phyloP scores from a whole-genome alignment of 2,329 filamentous ascomycete genomes.

The Colletotrichum tabaci region DNA sequence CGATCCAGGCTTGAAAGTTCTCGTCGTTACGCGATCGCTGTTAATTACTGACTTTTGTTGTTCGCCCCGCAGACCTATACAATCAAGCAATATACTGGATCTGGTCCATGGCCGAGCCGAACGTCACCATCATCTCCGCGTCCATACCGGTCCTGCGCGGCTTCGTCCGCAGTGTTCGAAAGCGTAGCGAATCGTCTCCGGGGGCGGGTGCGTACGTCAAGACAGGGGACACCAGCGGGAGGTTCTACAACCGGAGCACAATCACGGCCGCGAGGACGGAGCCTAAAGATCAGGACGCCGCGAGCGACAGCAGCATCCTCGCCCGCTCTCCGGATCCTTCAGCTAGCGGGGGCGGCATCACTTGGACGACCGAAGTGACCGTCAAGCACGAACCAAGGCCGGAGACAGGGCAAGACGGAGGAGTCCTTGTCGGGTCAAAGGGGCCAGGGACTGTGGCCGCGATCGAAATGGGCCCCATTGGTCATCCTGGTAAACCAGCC shows the following conservation, averaged over 20 bases:
- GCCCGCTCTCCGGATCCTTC: too few species aligned
- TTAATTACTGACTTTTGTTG: not conserved
- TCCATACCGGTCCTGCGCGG: constrained; percentile 50
- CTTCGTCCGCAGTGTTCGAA: constrained; percentile 38
- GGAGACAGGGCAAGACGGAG: too few species aligned
- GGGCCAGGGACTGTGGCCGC: not conserved
- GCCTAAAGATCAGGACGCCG: too few species aligned
- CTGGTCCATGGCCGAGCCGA: constrained; percentile 48
- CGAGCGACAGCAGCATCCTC: too few species aligned
- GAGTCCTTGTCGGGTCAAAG: too few species aligned
- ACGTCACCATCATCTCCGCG: constrained; percentile 51
- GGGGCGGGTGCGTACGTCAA: constrained; percentile 11
- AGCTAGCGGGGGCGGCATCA: too few species aligned
- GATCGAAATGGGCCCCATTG: not conserved
- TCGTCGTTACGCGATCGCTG: not conserved
- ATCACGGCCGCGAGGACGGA: too few species aligned
- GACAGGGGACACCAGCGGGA: not conserved
- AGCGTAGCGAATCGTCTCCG: constrained; percentile 9
- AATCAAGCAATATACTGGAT: constrained; percentile 39
- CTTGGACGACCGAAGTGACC: too few species aligned
- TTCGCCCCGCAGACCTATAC: constrained; percentile 9
- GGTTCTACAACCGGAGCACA: too few species aligned
- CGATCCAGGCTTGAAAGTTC: not conserved
- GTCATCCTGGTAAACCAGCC: not conserved
- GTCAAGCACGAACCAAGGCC: too few species aligned